Conservation (phyloP, 192 early-diverging fungal species). For the Rhizophagus sp. region DNA sequence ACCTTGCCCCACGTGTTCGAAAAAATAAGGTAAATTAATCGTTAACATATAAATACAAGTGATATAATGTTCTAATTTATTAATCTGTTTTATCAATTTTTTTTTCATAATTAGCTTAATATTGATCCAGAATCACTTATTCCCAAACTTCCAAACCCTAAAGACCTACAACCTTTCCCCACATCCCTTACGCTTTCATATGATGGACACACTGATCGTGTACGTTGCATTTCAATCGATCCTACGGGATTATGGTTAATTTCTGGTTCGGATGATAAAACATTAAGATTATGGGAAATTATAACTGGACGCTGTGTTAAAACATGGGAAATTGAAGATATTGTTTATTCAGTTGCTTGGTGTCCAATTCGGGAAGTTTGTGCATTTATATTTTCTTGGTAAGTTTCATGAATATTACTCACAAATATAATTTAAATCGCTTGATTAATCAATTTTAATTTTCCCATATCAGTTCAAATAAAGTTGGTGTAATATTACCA, state of each 20-base stretch:
- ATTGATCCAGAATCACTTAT: slow-evolving; percentile 91
- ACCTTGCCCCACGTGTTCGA: slow-evolving; percentile 88
- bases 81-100: neutral
- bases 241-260: slow-evolving; percentile 89
- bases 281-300: slow-evolving; percentile 90
- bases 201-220: slow-evolving; percentile 77
- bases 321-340: slow-evolving; percentile 69
- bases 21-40: slow-evolving; percentile 69
- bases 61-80: neutral
- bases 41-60: neutral
- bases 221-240: slow-evolving; percentile 85
- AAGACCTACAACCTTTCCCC: slow-evolving; percentile 95
- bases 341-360: slow-evolving; percentile 82
- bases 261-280: slow-evolving; percentile 89
- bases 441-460: neutral
- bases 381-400: slow-evolving; percentile 74
- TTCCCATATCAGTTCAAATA: slow-evolving; percentile 37
- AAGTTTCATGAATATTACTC: slow-evolving; percentile 17
- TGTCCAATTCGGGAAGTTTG: slow-evolving; percentile 80
- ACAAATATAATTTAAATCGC: neutral
- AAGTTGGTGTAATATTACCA: slow-evolving; percentile 45
- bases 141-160: slow-evolving; percentile 93
- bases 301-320: slow-evolving; percentile 83
- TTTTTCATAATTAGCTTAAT: slow-evolving; percentile 53
- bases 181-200: slow-evolving; percentile 74